Conservation (phyloP, 805 yeast genomes). For the Kurtzmaniella cleridarum region DNA sequence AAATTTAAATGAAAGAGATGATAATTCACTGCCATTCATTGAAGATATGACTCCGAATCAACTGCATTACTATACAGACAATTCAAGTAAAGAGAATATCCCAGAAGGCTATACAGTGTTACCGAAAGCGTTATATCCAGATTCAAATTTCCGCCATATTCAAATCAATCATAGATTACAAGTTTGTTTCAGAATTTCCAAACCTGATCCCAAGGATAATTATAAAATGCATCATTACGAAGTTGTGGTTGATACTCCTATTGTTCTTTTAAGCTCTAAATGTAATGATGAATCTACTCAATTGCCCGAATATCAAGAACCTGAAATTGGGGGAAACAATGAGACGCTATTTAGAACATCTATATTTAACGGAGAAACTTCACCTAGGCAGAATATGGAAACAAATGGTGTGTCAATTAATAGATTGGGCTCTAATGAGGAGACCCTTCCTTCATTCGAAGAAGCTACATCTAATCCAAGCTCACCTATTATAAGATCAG, state of each 20-base stretch:
- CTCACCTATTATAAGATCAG: conserved; percentile 29
- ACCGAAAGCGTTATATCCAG: conserved; percentile 50
- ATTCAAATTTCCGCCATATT: conserved; percentile 57
- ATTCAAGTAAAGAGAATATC: conserved; percentile 19
- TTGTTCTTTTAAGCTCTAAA: conserved; percentile 40
- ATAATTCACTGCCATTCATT: not conserved
- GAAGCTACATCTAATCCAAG: conserved; percentile 53
- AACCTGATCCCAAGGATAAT: conserved; percentile 45
- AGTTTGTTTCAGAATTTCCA: conserved; percentile 62
- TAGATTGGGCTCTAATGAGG: conserved; percentile 16
- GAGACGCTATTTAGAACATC: conserved; percentile 36
- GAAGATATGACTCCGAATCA: not conserved
- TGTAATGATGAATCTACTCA: conserved; percentile 37
- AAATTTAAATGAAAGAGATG: not conserved
- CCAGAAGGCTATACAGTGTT: conserved; percentile 31
- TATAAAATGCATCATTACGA: conserved; percentile 66
- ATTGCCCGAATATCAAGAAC: conserved; percentile 34
- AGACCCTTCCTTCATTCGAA: conserved; percentile 54
- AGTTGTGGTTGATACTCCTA: conserved; percentile 75
- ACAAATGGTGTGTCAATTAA: conserved; percentile 27
- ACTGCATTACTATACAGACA: conserved; percentile 1
- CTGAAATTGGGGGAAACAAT: conserved; percentile 12
- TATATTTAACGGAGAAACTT: conserved; percentile 11
- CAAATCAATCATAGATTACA: conserved; percentile 65
- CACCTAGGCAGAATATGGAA: conserved; percentile 12